These are phyloP conservation scores for Botrytis byssoidea DNA, from an alignment of 2,329 filamentous ascomycete species.

Conservation along the genomic window DNA sequence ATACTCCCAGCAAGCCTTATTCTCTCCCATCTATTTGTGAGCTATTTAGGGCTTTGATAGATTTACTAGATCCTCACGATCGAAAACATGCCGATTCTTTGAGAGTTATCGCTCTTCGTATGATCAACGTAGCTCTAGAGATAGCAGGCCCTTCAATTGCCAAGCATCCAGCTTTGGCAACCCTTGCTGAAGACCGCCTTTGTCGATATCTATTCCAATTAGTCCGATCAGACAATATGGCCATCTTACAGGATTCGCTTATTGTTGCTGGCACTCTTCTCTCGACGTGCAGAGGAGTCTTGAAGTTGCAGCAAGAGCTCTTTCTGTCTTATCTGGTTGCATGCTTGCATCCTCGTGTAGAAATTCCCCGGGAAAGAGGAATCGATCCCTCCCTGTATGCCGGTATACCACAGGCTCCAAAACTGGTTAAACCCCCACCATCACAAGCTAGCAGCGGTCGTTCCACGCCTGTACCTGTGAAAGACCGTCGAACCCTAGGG, in stretches of 20 bases:
- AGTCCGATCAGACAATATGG: conserved; percentile 93
- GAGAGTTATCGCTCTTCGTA: conserved; percentile 94
- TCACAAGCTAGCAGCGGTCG: conserved; percentile 76
- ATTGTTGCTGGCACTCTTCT: conserved; percentile 88
- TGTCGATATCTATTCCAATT: conserved; percentile 96
- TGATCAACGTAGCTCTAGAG: conserved; percentile 95
- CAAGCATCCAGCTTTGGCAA: conserved; percentile 82
- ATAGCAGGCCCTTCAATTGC: conserved; percentile 95
- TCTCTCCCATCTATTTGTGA: conserved; percentile 92
- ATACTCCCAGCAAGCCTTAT: conserved; percentile 74
- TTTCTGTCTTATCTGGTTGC: conserved; percentile 93
- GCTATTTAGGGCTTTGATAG: conserved; percentile 88
- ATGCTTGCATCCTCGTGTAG: conserved; percentile 89
- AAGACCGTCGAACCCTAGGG: conserved; percentile 88
- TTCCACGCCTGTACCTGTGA: conserved; percentile 85
- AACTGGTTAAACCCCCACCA: conserved; percentile 74
- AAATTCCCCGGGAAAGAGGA: conserved; percentile 84
- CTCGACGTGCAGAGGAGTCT: conserved; percentile 82
- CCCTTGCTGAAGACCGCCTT: conserved; percentile 85
- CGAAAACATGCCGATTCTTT: conserved; percentile 90
- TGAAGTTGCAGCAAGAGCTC: conserved; percentile 95
- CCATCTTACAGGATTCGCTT: conserved; percentile 87
- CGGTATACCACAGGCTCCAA: conserved; percentile 88
- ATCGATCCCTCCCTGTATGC: conserved; percentile 92
- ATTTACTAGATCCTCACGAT: conserved; percentile 90